Conservation (phyloP, 2,329 filamentous ascomycete genomes). For the Fusarium pininemorale region DNA sequence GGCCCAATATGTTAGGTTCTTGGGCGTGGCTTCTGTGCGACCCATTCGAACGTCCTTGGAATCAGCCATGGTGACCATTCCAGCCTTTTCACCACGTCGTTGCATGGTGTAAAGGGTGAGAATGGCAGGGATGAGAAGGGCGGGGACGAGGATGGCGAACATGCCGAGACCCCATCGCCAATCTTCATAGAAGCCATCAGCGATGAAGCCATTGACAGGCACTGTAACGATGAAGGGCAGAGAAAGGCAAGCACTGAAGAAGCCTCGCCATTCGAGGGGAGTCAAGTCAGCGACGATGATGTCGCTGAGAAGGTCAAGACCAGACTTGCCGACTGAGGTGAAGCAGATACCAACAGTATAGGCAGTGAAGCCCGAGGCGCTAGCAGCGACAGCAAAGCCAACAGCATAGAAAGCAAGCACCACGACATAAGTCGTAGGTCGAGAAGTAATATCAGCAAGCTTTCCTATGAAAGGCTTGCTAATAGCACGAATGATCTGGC, state of each 20-base stretch:
- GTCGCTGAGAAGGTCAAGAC: slow-evolving; percentile 49
- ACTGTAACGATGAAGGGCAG: slow-evolving; percentile 50
- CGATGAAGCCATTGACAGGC: slow-evolving; percentile 54
- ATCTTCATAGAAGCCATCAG: slow-evolving; percentile 49
- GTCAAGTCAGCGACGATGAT: slow-evolving; percentile 51
- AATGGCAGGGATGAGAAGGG: slow-evolving; percentile 65
- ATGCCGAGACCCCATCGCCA: slow-evolving; percentile 71
- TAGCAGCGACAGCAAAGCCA: slow-evolving; percentile 48
- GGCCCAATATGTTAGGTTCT: slow-evolving; percentile 15
- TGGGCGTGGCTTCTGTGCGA: slow-evolving; percentile 11
- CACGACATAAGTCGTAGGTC: slow-evolving; percentile 51
- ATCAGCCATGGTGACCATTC: slow-evolving; percentile 53
- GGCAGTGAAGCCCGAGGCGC: slow-evolving; percentile 43
- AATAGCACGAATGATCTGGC: slow-evolving; percentile 50
- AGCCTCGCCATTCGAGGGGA: slow-evolving; percentile 50
- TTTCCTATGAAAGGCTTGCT: slow-evolving; percentile 53
- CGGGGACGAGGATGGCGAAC: slow-evolving; percentile 69
- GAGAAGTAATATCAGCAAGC: slow-evolving; percentile 50
- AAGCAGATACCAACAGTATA: slow-evolving; percentile 51
- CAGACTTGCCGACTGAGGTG: slow-evolving; percentile 50
- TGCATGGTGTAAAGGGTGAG: slow-evolving; percentile 66
- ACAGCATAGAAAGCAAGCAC: slow-evolving; percentile 49
- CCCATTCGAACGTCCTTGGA: slow-evolving; percentile 27
- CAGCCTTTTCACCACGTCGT: slow-evolving; percentile 63
- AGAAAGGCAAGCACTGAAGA: slow-evolving; percentile 44